Evolutionary conservation across 768 basidiomycete genomes (phyloP).

Genomic region (Pleurotus cornucopiae): DNA sequence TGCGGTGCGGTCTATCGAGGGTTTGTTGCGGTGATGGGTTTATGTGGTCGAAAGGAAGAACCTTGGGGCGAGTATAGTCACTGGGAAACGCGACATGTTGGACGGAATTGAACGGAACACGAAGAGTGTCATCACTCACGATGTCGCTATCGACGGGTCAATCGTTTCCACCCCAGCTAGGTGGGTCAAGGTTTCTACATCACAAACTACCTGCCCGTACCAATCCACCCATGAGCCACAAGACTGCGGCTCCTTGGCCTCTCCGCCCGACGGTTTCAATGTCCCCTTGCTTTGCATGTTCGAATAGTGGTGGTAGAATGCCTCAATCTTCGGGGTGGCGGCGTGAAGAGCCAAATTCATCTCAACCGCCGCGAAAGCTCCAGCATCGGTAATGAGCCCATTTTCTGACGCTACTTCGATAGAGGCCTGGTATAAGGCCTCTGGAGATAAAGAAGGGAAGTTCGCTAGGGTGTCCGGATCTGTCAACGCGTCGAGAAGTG

Average conservation of each 20-base stretch:
- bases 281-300: conserved; percentile 24
- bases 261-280: conserved; percentile 8
- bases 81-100: neutral
- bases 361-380: conserved; percentile 54
- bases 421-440: conserved; percentile 51
- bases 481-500: conserved; percentile 63
- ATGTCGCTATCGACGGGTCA: conserved; percentile 27
- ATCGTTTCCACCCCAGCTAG: conserved; percentile 50
- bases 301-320: conserved; percentile 73
- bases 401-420: conserved; percentile 45
- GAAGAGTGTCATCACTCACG: conserved; percentile 21
- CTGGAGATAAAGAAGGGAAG: conserved; percentile 33
- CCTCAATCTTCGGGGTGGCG: conserved; percentile 76
- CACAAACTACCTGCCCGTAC: conserved; percentile 74
- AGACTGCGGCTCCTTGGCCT: conserved; percentile 18
- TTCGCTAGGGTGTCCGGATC: conserved; percentile 38
- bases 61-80: conserved; percentile 38
- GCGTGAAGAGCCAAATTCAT: conserved; percentile 76
- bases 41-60: conserved; percentile 78
- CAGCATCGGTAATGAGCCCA: conserved; percentile 45
- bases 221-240: conserved; percentile 83
- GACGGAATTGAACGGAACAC: neutral
- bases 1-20: conserved; percentile 46
- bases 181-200: conserved; percentile 51
- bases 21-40: conserved; percentile 45